These are phyloP conservation scores for Warburgia ugandensis DNA, from an alignment of 164 flowering plant species.

Conservation along the genomic window DNA sequence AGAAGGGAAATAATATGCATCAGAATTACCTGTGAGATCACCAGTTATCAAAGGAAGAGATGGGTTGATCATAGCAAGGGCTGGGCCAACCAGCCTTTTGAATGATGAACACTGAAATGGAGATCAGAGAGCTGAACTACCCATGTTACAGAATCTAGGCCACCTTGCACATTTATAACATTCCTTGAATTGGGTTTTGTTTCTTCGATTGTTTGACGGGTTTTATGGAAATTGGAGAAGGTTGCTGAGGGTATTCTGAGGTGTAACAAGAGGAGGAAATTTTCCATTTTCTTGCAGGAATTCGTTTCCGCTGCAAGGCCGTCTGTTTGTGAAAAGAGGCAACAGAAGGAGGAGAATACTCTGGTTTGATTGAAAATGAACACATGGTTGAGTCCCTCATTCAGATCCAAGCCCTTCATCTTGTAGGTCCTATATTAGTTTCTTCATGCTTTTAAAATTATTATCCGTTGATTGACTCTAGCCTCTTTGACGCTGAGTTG, in stretches of 20 bases:
- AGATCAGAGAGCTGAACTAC: slow-evolving; percentile 95
- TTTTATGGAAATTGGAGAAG: neutral
- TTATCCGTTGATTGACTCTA: too few relatives aligned
- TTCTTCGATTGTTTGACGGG: slow-evolving; percentile 5
- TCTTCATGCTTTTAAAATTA: too few relatives aligned
- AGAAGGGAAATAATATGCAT: too few relatives aligned
- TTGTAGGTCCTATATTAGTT: too few relatives aligned
- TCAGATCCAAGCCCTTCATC: too few relatives aligned
- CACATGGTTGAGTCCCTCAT: neutral
- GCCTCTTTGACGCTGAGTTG: too few relatives aligned
- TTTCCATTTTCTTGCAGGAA: slow-evolving; percentile 4
- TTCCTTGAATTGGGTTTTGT: slow-evolving; percentile 17
- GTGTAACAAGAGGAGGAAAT: slow-evolving; percentile 4
- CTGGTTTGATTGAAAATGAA: neutral
- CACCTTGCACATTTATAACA: slow-evolving; percentile 40
- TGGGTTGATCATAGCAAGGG: slow-evolving; percentile 71
- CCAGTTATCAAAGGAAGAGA: slow-evolving; percentile 89
- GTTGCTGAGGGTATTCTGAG: slow-evolving; percentile 1
- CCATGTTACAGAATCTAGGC: slow-evolving; percentile 66
- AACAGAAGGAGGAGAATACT: neutral
- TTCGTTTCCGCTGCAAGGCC: neutral
- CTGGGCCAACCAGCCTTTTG: slow-evolving; percentile 43
- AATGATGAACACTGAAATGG: slow-evolving; percentile 88
- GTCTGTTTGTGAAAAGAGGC: neutral
- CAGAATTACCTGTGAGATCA: slow-evolving; percentile 76